These are phyloP conservation scores for Neonectria magnoliae DNA, from an alignment of 2,329 filamentous ascomycete species.

Conservation along the genomic window DNA sequence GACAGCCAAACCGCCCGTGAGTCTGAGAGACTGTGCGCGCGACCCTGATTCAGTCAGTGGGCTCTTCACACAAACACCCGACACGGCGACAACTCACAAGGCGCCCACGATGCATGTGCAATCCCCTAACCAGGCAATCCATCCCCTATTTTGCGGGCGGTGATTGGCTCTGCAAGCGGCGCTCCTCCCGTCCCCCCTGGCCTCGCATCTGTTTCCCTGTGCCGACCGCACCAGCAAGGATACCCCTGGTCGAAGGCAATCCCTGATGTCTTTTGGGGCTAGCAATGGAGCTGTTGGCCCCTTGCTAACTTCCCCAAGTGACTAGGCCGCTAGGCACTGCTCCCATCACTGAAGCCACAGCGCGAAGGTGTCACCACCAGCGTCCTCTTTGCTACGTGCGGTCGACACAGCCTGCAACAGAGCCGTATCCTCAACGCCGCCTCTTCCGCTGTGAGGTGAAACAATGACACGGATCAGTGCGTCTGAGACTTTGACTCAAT, in stretches of 20 bases:
- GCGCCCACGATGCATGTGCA: not conserved
- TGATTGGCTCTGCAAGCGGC: not conserved
- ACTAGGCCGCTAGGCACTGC: not conserved
- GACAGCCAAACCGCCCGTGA: not conserved
- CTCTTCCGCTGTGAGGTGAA: conserved; percentile 3
- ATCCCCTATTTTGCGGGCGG: not conserved
- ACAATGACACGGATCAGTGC: conserved; percentile 6
- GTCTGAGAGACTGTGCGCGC: not conserved
- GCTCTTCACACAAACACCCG: not conserved
- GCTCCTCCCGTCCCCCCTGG: not conserved
- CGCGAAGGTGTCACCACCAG: not conserved
- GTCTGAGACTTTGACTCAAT: not conserved
- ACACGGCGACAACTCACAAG: not conserved
- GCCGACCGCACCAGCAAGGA: not conserved
- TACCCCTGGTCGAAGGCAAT: not conserved
- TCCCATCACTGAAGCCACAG: not conserved
- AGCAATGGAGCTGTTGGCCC: not conserved
- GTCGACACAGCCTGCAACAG: not conserved
- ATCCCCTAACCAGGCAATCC: not conserved
- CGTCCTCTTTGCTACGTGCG: too few species aligned
- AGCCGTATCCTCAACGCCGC: not conserved
- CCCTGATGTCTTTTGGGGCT: not conserved
- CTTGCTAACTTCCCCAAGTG: not conserved
- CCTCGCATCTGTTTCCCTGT: not conserved
- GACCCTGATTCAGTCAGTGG: not conserved